Base-by-base conservation (phyloP, 2,329 filamentous ascomycete species). In the Xylariales sp. region DNA sequence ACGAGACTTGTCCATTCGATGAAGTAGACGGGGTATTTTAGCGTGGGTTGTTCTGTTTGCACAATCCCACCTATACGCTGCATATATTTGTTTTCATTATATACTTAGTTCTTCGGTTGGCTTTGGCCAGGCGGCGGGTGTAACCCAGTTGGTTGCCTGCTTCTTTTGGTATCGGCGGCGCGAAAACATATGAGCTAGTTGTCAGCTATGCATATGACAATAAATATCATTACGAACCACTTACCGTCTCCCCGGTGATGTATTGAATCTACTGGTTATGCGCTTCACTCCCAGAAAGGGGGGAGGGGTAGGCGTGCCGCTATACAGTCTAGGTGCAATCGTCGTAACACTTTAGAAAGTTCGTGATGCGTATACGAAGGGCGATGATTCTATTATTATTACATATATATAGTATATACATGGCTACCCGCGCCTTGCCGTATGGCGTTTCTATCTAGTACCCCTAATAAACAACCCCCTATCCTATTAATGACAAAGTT, bases 31-130 rank as follows among this genome's bases (percentile, higher is more conserved):
- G 32, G 14, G 5, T 36, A 32, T 8, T 48, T 23, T 16, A 14
- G 16, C 30, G 5, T 32, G 10, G 3, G 23, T 39, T 46, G 12
- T 43, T 43, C 10, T 41, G 43, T 55, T 36, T 43, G 49, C 30
- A 50, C 8, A 45, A 53, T 46, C 43, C 18, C 12, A n/a, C 43
- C 18, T 9, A n/a, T 43, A 23, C 45, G 34, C 49, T 39, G 41
- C 49, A 49, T 32, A 59, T 50, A 54, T 61, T 46, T 16, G 9
- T 57, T 61, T 61, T 16, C 8, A 46, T 56, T 57, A 67, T 60
- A 64, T 67, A 64, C 23, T 34, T n/a, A 28, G 56, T 50, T 50
- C 52, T 43, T 48, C 34, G 34, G 62, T 32, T 41, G n/a, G 48
- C 57, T 23, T 8, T 28, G 14, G 45, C 56, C 61, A 56, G 56